Evolutionary conservation across 2,329 filamentous ascomycete genomes (phyloP), one percentile per base, ranked within the genome.

Genomic region (Aschersonia sp.): DNA sequence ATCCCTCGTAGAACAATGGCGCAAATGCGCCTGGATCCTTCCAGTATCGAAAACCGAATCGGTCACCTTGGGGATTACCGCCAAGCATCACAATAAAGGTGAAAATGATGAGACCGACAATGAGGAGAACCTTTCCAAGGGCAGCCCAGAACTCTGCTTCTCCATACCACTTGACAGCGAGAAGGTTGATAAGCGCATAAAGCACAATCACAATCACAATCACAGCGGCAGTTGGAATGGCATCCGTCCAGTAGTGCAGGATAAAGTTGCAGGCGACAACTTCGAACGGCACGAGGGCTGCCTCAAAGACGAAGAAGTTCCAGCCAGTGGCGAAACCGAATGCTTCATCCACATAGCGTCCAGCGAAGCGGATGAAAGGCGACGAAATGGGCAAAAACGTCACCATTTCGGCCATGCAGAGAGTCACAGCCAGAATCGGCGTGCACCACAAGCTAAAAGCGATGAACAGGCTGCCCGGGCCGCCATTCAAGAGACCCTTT

Each of bases 31-130:
- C 85, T 0, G 84, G 85, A 0, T 76, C 66, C 4, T 72, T 68
- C 77, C 79, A 83, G 60, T 74, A 79, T 0, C 62, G 73, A 59
- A 90, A 90, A 1, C 85, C 85, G 52, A 85, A 85, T 0, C 76
- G 69, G 54, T 89, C 83, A 39, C 76, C 69, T 1, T 79, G 60
- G 0, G 87, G 87, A 54, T 90, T 92, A 3, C 84, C 87, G 6
- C 87, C 87, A 1, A 92, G 66, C 81, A 92, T 90, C 53, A 80
- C 78, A 53, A 94, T 73, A 57, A 94, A 87, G 2, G 87, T 90
- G 66, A 86, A 89, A 52, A 79, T 56, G 54, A 89, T 74, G 45
- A 90, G 70, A 1, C 77, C 83, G 37, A 87, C 63, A 50, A 85
- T 84, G 45, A 88, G 71, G 2, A 88, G 55, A 3, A 87, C 74